Percentiles rank a stretch among this genome's conserved stretches.
phyloP scores from a whole-genome alignment of 805 yeast genomes.

The Teunomyces cretensis region DNA sequence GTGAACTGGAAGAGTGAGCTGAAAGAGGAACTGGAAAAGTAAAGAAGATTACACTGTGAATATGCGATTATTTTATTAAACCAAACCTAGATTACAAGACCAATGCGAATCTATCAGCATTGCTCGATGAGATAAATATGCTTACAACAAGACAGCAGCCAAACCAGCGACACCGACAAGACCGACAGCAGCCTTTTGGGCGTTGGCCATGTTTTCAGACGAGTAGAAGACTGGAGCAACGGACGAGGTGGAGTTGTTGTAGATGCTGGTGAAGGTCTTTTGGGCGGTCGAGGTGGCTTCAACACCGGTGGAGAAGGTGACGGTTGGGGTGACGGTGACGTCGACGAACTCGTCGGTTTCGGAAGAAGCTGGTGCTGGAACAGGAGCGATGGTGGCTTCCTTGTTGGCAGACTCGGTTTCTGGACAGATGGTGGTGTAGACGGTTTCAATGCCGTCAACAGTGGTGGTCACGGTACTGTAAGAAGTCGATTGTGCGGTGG shows the following conservation, averaged over 20 bases:
- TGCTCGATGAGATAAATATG: neutral
- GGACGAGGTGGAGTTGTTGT: constrained; percentile 18
- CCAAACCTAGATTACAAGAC: neutral
- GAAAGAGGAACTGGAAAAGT: too few relatives aligned
- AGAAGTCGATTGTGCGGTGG: constrained; percentile 12
- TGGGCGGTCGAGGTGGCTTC: constrained; percentile 41
- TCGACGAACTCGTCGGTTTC: constrained; percentile 45
- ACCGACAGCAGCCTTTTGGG: constrained; percentile 28
- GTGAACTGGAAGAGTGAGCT: too few relatives aligned
- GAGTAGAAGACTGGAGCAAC: constrained; percentile 23
- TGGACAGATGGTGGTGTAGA: constrained; percentile 40
- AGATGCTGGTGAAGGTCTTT: constrained; percentile 38
- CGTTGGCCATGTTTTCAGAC: constrained; percentile 34
- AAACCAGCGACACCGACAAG: constrained; percentile 43
- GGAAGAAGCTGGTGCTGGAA: constrained; percentile 14
- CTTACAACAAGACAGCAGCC: constrained; percentile 39
- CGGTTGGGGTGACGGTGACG: constrained; percentile 50
- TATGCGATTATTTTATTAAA: neutral
- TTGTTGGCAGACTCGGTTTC: constrained; percentile 16
- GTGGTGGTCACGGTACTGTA: constrained; percentile 28
- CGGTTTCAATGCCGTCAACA: constrained; percentile 31
- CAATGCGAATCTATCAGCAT: constrained; percentile 1
- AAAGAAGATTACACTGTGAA: too few relatives aligned
- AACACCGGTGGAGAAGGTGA: constrained; percentile 45
- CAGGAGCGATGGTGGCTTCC: constrained; percentile 13